Evolutionary conservation across 108 stramenopile genomes (phyloP).

Genomic region (Skeletonema costatum): DNA sequence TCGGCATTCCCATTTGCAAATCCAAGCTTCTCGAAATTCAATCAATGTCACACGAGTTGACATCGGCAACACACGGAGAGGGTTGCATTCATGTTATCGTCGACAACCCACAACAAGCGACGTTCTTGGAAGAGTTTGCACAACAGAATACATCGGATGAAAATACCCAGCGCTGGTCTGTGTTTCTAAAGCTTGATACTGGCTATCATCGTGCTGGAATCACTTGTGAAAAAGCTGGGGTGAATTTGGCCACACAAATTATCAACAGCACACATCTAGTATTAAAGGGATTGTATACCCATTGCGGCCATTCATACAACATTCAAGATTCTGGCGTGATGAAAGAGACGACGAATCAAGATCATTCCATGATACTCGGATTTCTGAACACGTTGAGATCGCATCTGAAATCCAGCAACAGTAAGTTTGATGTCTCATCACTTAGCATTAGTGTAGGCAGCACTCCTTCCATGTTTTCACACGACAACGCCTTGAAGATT

Average conservation of each 20-base stretch:
- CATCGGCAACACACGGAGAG: not conserved
- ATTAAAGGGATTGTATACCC: constrained; percentile 35
- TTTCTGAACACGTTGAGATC: constrained; percentile 11
- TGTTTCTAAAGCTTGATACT: constrained; percentile 42
- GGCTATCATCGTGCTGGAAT: constrained; percentile 44
- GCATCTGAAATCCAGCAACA: not conserved
- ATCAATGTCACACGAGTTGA: constrained; percentile 18
- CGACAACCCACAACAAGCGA: constrained; percentile 18
- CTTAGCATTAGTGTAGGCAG: constrained; percentile 37
- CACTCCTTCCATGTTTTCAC: constrained; percentile 26
- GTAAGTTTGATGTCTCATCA: constrained; percentile 5
- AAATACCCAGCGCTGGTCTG: constrained; percentile 6
- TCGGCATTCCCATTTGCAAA: constrained; percentile 33
- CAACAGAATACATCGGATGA: not conserved
- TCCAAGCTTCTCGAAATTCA: constrained; percentile 15
- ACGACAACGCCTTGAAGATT: constrained; percentile 14
- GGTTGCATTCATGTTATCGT: constrained; percentile 30
- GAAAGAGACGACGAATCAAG: constrained; percentile 20
- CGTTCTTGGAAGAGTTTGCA: constrained; percentile 21
- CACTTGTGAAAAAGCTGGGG: constrained; percentile 4
- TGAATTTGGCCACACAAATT: constrained; percentile 11
- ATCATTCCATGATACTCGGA: constrained; percentile 9
- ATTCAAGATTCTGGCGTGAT: constrained; percentile 7
- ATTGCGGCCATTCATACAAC: constrained; percentile 44
- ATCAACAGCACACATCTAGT: constrained; percentile 17